phyloP scores from a whole-genome alignment of 345 rosid species.

The Turritis glabra region DNA sequence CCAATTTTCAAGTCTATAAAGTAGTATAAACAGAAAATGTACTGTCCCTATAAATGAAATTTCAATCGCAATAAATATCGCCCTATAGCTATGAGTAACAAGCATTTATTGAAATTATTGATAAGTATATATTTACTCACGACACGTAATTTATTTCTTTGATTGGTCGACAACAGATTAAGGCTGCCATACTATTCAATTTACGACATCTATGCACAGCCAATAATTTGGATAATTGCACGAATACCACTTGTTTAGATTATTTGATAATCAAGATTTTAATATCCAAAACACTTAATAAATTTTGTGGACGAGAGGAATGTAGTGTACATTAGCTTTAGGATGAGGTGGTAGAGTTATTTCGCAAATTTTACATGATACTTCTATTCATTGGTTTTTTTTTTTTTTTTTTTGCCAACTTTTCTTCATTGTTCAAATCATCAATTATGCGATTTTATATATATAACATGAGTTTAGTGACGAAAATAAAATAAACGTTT shows the following conservation, averaged over 20 bases:
- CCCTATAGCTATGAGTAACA: slow-evolving; percentile 13
- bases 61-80: slow-evolving; percentile 31
- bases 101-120: slow-evolving; percentile 29
- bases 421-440: background rate
- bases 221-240: slow-evolving; percentile 24
- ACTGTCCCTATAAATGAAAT: slow-evolving; percentile 24
- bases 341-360: background rate
- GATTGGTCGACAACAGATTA: slow-evolving; percentile 19
- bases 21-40: slow-evolving; percentile 30
- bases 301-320: background rate
- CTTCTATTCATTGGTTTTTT: background rate
- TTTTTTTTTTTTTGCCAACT: too few relatives aligned
- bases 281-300: background rate
- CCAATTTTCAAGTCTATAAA: slow-evolving; percentile 12
- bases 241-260: background rate
- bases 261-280: background rate
- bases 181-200: slow-evolving; percentile 29
- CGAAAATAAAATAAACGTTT: background rate
- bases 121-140: background rate
- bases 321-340: background rate
- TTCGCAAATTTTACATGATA: background rate
- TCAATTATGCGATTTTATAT: background rate
- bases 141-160: slow-evolving; percentile 25
- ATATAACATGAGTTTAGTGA: background rate
- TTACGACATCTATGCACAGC: background rate